Evolutionary conservation across 257 asterid genomes (phyloP), one percentile per base, ranked within the genome.

Genomic region (Lithospermum erythrorhizon): DNA sequence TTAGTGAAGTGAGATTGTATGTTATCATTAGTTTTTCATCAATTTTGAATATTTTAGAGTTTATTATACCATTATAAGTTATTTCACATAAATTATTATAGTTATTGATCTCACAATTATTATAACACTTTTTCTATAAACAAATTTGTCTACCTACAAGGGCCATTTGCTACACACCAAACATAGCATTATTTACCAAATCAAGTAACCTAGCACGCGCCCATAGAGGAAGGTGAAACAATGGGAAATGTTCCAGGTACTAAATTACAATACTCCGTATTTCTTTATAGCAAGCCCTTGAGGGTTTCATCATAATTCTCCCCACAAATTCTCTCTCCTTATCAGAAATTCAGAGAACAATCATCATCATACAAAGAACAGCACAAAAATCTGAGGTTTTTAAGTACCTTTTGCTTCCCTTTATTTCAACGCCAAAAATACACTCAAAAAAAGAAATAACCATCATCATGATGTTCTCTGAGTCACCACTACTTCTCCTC

Each of bases 381-480:
- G 66, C 63, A 72, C 66, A 27, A 62, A 67, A 67, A 67, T 6
- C 45, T 19, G 67, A 37, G 41, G n/a, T 16, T 56, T 55, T 16
- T 18, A 22, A 21, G 14, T 64, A 19, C 27, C 27, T 24, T 61
- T 61, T 13, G 5, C 55, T 30, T 19, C 32, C 47, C 20, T 23
- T 19, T 25, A 21, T 67, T 67, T 61, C 66, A 68, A 68, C 68
- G 72, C 68, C 57, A 25, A 60, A 27, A 55, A 54, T 41, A 11
- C 49, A 41, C 49, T 11, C 17, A 41, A 61, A 47, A 66, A 4
- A 24, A 68, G 64, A 73, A 62, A 66, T 23, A 62, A 70, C 69
- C 67, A 74, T 74, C 45, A 70, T 41, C 5, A 41, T 41, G 49
- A 41, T 66, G 75, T 66, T 64, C 35, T 41, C 67, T 61, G 61